Evolutionary conservation across 768 basidiomycete species (phyloP).

Genomic region (Mycena polygramma): DNA sequence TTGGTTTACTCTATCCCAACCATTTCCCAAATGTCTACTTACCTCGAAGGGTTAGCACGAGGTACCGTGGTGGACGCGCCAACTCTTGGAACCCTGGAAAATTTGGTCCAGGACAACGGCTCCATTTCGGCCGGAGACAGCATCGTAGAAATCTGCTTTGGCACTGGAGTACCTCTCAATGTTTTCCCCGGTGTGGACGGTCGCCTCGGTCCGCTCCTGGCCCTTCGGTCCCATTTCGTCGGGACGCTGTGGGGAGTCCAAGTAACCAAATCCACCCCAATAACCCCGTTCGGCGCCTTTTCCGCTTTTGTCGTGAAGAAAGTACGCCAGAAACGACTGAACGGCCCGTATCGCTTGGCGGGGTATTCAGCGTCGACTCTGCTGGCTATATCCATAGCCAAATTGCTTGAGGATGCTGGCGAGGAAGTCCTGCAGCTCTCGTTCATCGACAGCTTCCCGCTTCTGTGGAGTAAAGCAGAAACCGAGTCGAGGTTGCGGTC

Average conservation of each 20-base stretch:
- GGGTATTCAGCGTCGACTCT: constrained; percentile 7
- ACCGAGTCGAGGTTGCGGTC: neutral
- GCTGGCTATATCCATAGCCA: neutral
- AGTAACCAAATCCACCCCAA: neutral
- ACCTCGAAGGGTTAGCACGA: neutral
- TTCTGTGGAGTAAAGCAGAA: neutral
- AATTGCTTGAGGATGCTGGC: constrained; percentile 13
- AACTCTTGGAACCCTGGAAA: neutral
- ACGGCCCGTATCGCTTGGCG: constrained; percentile 17
- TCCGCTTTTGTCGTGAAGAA: neutral
- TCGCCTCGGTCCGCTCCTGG: neutral
- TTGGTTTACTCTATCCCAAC: constrained; percentile 16
- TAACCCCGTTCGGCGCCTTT: neutral
- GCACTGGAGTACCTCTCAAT: constrained; percentile 10
- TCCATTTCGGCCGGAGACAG: neutral
- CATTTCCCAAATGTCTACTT: constrained; percentile 26
- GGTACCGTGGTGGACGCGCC: neutral
- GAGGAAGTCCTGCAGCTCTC: neutral
- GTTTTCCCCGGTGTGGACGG: constrained; percentile 5
- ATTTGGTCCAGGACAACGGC: neutral
- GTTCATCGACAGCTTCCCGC: constrained; percentile 18
- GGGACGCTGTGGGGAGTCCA: constrained; percentile 20
- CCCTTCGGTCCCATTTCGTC: constrained; percentile 1
- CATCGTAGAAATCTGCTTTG: constrained; percentile 14
- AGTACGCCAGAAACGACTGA: constrained; percentile 7